Base-by-base conservation (phyloP, 1,284 basidiomycete species). In the Meira nashicola region DNA sequence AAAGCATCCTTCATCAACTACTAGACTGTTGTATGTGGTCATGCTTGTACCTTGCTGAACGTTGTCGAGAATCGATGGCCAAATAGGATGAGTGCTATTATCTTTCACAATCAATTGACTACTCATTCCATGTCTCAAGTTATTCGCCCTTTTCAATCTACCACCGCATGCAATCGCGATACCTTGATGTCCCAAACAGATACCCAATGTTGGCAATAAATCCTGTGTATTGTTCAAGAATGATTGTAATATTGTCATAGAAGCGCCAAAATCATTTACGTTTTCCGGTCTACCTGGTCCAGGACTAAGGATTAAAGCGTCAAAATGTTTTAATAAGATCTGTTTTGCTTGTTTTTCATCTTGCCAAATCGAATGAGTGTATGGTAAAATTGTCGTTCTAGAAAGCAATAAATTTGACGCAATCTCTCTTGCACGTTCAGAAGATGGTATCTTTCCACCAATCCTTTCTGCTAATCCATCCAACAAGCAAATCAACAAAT, bases 121-220 rank as follows among this genome's bases (percentile, higher is more conserved):
- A 28, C 58, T 59, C 10, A 66, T 60, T 2, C 74, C 76, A 57
- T 76, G 74, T 0, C 69, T 59, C 25, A 73, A 57, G 46, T 60
- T 60, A 41, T 46, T 39, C 44, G 70, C 59, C 8, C 66, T 61
- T 2, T 53, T 60, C 25, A 74, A 62, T 12, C 52, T 56, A 0
- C 86, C 92, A 11, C 91, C 92, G 66, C 85, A 86, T 54, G 87
- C 87, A 8, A 89, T 82, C 0, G 85, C 89, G 39, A 97, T 83
- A 60, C 92, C 93, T 78, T 97, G 94, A 57, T 93, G 84, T 0
- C 94, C 94, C 11, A 97, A 83, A 73, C 93, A 97, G 2, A 97
- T 87, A 1, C 90, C 90, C 62, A 93, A 88, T 44, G 90, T 83
- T 1, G 90, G 90, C 1, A 46, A 57, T 12, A 65, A 58, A 4